A percentile compares a stretch with the other conserved stretches of the same genome.
phyloP scores from a whole-genome alignment of 352 stramenopile species.

The Globisporangium sylvaticum region DNA sequence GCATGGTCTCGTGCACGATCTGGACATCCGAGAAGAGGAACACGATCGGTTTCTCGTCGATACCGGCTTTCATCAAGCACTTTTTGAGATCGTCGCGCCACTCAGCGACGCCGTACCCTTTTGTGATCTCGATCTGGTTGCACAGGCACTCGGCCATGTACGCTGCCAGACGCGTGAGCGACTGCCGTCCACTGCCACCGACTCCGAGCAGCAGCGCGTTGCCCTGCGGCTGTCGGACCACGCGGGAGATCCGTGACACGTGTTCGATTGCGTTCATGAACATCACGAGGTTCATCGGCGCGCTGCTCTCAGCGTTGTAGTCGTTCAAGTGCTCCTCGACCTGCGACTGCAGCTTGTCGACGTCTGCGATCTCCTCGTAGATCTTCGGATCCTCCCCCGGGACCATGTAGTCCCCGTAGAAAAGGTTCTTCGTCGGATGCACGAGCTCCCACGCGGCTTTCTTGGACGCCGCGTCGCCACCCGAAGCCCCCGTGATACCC shows the following conservation, averaged over 20 bases:
- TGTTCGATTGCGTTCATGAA: slow-evolving; percentile 90
- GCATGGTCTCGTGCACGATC: slow-evolving; percentile 93
- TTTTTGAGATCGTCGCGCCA: slow-evolving; percentile 94
- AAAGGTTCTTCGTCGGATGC: slow-evolving; percentile 50
- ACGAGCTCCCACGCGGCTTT: slow-evolving; percentile 59
- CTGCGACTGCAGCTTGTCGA: slow-evolving; percentile 75
- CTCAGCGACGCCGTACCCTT: slow-evolving; percentile 91
- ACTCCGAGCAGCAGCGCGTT: slow-evolving; percentile 93
- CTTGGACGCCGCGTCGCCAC: slow-evolving; percentile 21
- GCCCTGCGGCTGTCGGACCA: slow-evolving; percentile 83
- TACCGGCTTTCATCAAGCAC: slow-evolving; percentile 87
- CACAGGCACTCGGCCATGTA: slow-evolving; percentile 93
- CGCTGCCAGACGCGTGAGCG: slow-evolving; percentile 84
- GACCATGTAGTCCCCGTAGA: slow-evolving; percentile 93
- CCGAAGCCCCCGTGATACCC: slow-evolving; percentile 16
- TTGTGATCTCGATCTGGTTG: slow-evolving; percentile 94
- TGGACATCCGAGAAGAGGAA: slow-evolving; percentile 95
- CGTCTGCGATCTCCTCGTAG: slow-evolving; percentile 90
- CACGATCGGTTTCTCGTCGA: slow-evolving; percentile 91
- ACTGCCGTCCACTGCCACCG: slow-evolving; percentile 90
- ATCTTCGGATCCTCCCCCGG: slow-evolving; percentile 87
- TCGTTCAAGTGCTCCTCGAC: slow-evolving; percentile 86
- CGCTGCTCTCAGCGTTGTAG: slow-evolving; percentile 85
- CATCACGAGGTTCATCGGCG: slow-evolving; percentile 86
- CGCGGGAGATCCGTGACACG: slow-evolving; percentile 75